phyloP scores from a whole-genome alignment of 352 stramenopile species.

The Pythium biforme region DNA sequence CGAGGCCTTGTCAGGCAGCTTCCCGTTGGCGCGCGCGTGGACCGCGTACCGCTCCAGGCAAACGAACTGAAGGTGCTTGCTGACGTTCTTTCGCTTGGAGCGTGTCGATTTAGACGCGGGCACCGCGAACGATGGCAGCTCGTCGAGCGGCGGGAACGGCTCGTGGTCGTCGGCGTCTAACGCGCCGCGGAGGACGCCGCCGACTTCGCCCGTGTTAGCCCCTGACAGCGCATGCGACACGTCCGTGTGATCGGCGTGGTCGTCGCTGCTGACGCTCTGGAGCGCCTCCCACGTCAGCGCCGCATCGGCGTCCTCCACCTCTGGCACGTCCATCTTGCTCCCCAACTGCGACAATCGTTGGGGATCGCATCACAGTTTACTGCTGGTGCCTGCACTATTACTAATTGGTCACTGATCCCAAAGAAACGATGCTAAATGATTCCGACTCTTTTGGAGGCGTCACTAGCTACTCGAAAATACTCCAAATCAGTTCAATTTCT shows the following conservation, averaged over 20 bases:
- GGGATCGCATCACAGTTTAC: too few relatives aligned
- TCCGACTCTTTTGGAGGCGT: too few relatives aligned
- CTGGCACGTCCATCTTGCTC: too few relatives aligned
- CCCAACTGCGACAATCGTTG: too few relatives aligned
- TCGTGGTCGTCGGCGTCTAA: constrained; percentile 25
- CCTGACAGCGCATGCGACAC: not conserved
- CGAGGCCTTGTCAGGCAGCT: constrained; percentile 45
- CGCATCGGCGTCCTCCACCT: constrained; percentile 43
- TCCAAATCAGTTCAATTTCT: too few relatives aligned
- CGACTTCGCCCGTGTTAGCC: not conserved
- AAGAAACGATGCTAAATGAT: too few relatives aligned
- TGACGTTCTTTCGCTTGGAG: constrained; percentile 72
- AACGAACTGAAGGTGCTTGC: constrained; percentile 61
- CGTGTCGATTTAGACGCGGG: not conserved
- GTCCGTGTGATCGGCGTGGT: too few relatives aligned
- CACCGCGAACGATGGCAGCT: constrained; percentile 28
- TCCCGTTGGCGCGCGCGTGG: constrained; percentile 31
- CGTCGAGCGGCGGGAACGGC: constrained; percentile 43
- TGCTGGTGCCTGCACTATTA: too few relatives aligned
- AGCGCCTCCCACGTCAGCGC: constrained; percentile 51
- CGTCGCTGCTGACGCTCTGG: constrained; percentile 15
- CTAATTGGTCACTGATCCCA: too few relatives aligned
- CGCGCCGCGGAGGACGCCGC: not conserved
- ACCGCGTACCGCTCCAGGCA: constrained; percentile 59
- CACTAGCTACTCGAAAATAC: too few relatives aligned